A percentile compares a stretch with the other conserved stretches of the same genome.
Evolutionary conservation across 129 eudicot species (phyloP).

Genomic region (Rutidosis leptorrhynchoides): DNA sequence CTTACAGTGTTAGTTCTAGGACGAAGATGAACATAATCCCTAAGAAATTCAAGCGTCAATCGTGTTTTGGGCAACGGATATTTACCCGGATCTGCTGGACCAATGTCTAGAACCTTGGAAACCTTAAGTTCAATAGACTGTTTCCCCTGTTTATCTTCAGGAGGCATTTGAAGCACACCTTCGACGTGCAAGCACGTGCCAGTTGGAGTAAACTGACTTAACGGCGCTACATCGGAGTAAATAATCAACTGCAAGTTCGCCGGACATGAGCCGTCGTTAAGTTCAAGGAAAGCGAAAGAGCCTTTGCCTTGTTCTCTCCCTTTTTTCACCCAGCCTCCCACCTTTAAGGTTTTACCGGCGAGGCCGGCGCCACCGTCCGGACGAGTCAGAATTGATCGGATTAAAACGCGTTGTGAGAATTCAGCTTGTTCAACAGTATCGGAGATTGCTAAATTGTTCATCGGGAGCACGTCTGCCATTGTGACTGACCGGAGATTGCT

Average conservation of each 20-base stretch:
- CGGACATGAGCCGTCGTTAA: conserved; percentile 87
- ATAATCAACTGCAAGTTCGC: conserved; percentile 81
- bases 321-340: conserved; percentile 95
- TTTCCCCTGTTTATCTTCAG: conserved; percentile 55
- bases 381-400: conserved; percentile 57
- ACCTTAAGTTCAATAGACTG: conserved; percentile 76
- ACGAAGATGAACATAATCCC: conserved; percentile 81
- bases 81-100: conserved; percentile 58
- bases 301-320: conserved; percentile 82
- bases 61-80: conserved; percentile 81
- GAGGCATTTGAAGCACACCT: conserved; percentile 68
- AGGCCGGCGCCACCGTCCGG: conserved; percentile 79
- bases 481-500: no score
- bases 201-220: conserved; percentile 48
- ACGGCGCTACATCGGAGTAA: conserved; percentile 37
- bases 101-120: conserved; percentile 46
- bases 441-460: conserved; percentile 36
- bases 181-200: conserved; percentile 82
- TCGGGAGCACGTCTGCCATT: conserved; percentile 38
- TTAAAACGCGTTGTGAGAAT: conserved; percentile 70
- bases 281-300: conserved; percentile 66
- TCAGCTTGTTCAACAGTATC: conserved; percentile 38
- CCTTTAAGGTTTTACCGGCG: conserved; percentile 46
- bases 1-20: conserved; percentile 66
- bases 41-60: conserved; percentile 60